Evolutionary conservation across 1,284 basidiomycete species (phyloP).

Genomic region (Nidula niveotomentosa): DNA sequence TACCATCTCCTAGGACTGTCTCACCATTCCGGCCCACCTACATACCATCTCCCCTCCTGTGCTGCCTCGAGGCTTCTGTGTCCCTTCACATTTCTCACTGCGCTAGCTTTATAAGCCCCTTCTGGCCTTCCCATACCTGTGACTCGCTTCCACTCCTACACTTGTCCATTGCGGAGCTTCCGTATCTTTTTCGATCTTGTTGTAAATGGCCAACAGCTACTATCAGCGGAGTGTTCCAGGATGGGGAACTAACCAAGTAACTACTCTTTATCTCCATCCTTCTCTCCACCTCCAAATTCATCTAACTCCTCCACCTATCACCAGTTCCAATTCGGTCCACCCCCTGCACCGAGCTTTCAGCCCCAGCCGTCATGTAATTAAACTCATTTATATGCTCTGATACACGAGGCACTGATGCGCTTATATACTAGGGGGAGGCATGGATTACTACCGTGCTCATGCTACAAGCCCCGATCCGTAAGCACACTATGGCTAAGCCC

Average conservation of each 20-base stretch:
- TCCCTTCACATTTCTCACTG: no score
- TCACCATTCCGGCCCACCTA: no score
- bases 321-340: constrained; percentile 51
- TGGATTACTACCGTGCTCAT: constrained; percentile 63
- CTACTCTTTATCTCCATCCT: constrained; percentile 4
- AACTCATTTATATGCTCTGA: constrained; percentile 8
- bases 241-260: constrained; percentile 52
- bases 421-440: constrained; percentile 47
- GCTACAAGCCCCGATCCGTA: constrained; percentile 55
- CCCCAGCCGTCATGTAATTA: constrained; percentile 54
- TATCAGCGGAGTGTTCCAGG: constrained; percentile 40
- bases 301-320: constrained; percentile 7
- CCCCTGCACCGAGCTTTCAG: constrained; percentile 55
- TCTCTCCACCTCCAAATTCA: constrained; percentile 4
- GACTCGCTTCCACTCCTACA: background rate
- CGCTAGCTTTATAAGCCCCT: background rate
- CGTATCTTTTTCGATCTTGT: no score
- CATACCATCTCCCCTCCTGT: no score
- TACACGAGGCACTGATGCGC: constrained; percentile 13
- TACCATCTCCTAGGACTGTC: no score
- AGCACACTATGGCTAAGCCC: constrained; percentile 24
- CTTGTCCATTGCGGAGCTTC: background rate
- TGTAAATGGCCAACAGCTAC: constrained; percentile 25
- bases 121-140: background rate
- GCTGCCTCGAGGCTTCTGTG: no score